These are phyloP conservation scores for apple (Malus domestica) DNA, from an alignment of 306 rosid genomes.

Conservation along the genomic window DNA sequence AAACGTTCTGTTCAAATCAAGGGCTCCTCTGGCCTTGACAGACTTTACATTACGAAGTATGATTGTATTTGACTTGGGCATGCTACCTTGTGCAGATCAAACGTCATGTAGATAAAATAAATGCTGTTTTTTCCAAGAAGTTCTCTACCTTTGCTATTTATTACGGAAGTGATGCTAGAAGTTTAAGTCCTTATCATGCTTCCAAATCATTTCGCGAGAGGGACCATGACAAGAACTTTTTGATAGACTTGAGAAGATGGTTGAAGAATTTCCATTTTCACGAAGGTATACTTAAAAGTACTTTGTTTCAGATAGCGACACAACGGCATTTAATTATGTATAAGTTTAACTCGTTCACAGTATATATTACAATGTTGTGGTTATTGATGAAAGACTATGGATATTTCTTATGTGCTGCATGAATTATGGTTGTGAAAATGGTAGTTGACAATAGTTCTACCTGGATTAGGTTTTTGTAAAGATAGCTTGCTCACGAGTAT, in stretches of 20 bases:
- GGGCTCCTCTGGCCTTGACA: background rate
- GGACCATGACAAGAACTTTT: conserved; percentile 27
- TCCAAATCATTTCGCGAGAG: conserved; percentile 27
- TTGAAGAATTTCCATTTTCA: conserved; percentile 25
- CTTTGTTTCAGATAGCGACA: background rate
- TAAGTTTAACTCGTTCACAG: background rate
- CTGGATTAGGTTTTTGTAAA: background rate
- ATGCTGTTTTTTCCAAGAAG: conserved; percentile 42
- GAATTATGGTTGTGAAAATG: background rate
- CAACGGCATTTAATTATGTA: background rate
- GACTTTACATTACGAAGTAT: background rate
- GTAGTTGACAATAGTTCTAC: background rate
- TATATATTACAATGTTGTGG: background rate
- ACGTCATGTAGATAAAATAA: conserved; percentile 20
- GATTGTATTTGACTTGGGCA: background rate
- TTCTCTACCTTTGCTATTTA: conserved; percentile 62
- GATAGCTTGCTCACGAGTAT: background rate
- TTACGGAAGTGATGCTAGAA: conserved; percentile 28
- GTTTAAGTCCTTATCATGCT: conserved; percentile 44
- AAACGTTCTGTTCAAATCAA: background rate
- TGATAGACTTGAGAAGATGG: conserved; percentile 55
- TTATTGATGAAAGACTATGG: background rate
- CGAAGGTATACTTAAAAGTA: conserved; percentile 37
- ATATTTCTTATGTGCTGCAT: background rate
- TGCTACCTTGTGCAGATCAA: conserved; percentile 35